phyloP scores from a whole-genome alignment of 176 grass and related monocot species.

The Urochloa ruziziensis region DNA sequence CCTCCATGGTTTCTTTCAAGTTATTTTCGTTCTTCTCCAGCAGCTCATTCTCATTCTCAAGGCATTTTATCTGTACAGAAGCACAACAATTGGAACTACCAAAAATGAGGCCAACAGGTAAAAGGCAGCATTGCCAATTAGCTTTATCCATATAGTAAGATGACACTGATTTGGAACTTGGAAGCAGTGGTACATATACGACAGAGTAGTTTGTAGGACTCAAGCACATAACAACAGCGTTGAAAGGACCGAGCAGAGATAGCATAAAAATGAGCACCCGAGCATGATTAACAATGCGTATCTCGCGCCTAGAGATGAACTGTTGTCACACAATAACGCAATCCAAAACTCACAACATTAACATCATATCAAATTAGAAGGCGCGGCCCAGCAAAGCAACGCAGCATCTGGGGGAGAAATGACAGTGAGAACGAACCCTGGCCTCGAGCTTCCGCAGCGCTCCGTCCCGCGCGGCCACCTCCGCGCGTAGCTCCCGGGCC shows the following conservation, averaged over 20 bases:
- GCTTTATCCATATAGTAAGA: not conserved
- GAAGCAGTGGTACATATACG: not conserved
- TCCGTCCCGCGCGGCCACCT: conserved; percentile 34
- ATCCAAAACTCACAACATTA: not conserved
- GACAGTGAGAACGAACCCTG: conserved; percentile 29
- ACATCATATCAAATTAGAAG: not conserved
- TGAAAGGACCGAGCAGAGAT: not conserved
- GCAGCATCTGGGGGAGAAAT: not conserved
- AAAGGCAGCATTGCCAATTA: not conserved
- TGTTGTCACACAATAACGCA: not conserved
- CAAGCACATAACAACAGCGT: not conserved
- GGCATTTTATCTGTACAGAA: conserved; percentile 62
- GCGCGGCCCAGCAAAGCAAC: not conserved
- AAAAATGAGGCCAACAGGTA: not conserved
- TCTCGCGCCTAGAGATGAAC: not conserved
- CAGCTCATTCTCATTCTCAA: conserved; percentile 73
- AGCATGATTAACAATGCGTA: not conserved
- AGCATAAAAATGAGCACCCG: not conserved
- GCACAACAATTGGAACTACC: not conserved
- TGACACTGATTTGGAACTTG: not conserved
- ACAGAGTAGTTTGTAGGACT: not conserved
- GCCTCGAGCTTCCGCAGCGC: conserved; percentile 30
- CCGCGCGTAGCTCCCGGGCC: conserved; percentile 29
- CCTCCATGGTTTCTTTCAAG: conserved; percentile 65
- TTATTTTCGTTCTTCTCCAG: conserved; percentile 63